These are phyloP conservation scores for Dentipellis fragilis DNA, from an alignment of 768 basidiomycete genomes.

Conservation along the genomic window DNA sequence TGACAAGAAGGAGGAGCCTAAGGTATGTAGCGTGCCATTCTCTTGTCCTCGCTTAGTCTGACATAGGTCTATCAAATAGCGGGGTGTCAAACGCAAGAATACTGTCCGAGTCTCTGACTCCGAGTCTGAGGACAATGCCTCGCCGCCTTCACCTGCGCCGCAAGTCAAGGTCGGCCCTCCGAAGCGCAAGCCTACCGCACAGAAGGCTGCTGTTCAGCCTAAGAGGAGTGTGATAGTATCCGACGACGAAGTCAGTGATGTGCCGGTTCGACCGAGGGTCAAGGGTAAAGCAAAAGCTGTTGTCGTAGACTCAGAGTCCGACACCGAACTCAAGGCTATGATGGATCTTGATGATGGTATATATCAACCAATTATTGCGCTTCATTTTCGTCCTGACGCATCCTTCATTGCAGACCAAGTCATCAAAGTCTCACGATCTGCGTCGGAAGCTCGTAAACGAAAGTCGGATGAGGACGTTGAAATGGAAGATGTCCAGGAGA, in stretches of 20 bases:
- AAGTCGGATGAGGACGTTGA: conserved; percentile 19
- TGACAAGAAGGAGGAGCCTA: not conserved
- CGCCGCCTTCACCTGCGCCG: not conserved
- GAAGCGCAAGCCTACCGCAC: conserved; percentile 5
- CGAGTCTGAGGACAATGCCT: conserved; percentile 11
- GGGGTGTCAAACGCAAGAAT: conserved; percentile 23
- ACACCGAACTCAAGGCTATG: conserved; percentile 40
- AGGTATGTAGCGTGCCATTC: not conserved
- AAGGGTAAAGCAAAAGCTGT: conserved; percentile 26
- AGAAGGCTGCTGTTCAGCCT: conserved; percentile 21
- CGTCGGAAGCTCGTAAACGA: conserved; percentile 4
- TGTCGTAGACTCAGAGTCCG: conserved; percentile 33
- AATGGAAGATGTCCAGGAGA: conserved; percentile 14
- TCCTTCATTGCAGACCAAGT: conserved; percentile 26
- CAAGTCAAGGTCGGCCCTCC: conserved; percentile 7
- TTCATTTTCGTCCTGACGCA: conserved; percentile 14
- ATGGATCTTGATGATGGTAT: conserved; percentile 75
- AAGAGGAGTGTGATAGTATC: conserved; percentile 44
- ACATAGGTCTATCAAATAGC: conserved; percentile 11
- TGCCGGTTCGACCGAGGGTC: conserved; percentile 26
- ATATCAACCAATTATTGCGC: conserved; percentile 10
- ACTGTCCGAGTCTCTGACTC: conserved; percentile 14
- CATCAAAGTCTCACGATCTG: conserved; percentile 5
- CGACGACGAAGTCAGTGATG: conserved; percentile 51
- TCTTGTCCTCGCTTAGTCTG: not conserved